Evolutionary conservation across 2,329 filamentous ascomycete genomes (phyloP).

Genomic region (Chalaropsis thielavioides): DNA sequence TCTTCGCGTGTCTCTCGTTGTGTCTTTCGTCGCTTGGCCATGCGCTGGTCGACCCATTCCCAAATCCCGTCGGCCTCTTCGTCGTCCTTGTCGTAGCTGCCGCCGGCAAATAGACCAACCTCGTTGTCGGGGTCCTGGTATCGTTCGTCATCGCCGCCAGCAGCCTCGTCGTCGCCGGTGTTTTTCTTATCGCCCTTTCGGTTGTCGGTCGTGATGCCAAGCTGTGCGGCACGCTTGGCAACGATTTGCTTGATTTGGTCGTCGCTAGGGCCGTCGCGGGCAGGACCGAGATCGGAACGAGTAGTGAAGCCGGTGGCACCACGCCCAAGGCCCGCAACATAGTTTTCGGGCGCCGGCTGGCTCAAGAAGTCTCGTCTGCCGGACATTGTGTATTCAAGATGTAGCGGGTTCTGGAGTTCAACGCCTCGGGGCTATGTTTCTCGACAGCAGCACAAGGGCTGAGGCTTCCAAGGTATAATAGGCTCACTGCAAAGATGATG

Average conservation of each 20-base stretch:
- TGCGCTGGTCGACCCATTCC: constrained; percentile 88
- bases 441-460: background rate
- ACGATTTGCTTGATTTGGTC: constrained; percentile 98
- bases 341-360: constrained; percentile 73
- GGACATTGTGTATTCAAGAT: constrained; percentile 30
- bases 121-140: constrained; percentile 97
- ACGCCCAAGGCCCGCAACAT: constrained; percentile 90
- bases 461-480: background rate
- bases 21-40: constrained; percentile 75
- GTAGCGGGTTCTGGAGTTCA: background rate
- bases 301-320: constrained; percentile 98
- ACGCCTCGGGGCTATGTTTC: background rate
- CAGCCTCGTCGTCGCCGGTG: constrained; percentile 34
- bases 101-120: constrained; percentile 84
- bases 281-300: constrained; percentile 87
- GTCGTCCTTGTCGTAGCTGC: constrained; percentile 92
- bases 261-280: constrained; percentile 85
- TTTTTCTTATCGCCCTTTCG: constrained; percentile 57
- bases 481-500: constrained; percentile 16
- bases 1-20: constrained; percentile 92
- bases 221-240: constrained; percentile 76
- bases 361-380: constrained; percentile 71
- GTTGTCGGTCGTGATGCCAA: constrained; percentile 56
- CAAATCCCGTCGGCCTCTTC: constrained; percentile 96
- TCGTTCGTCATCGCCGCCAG: constrained; percentile 51